A percentile compares a stretch with the other conserved stretches of the same genome.
Conservation (phyloP, 2,329 filamentous ascomycete genomes). For the Monilinia laxa region DNA sequence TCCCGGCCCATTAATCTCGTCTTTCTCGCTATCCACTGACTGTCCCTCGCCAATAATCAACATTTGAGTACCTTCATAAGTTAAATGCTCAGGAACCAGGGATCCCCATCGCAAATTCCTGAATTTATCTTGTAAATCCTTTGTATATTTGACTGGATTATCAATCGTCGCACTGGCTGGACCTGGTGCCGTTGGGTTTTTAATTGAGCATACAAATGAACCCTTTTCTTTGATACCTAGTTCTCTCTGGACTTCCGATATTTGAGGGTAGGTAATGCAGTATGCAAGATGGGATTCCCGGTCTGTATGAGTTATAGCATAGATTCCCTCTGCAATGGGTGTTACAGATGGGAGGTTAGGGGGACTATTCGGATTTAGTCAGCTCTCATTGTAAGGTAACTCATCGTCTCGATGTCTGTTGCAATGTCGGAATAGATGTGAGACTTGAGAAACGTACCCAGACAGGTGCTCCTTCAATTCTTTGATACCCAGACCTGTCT, state of each 20-base stretch:
- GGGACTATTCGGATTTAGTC: background rate
- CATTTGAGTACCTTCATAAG: slow-evolving; percentile 74
- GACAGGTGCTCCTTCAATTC: slow-evolving; percentile 70
- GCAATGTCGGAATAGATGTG: background rate
- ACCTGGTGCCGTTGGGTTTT: slow-evolving; percentile 71
- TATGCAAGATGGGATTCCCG: slow-evolving; percentile 77
- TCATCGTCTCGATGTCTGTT: background rate
- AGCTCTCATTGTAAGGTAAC: background rate
- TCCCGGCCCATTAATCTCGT: slow-evolving; percentile 58
- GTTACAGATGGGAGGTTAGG: slow-evolving; percentile 59
- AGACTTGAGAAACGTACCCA: slow-evolving; percentile 44
- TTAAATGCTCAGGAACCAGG: slow-evolving; percentile 68
- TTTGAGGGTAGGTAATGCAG: slow-evolving; percentile 70
- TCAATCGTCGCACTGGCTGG: slow-evolving; percentile 56
- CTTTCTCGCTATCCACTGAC: slow-evolving; percentile 55
- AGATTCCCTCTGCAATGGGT: slow-evolving; percentile 81
- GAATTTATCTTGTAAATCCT: slow-evolving; percentile 73
- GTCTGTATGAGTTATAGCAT: slow-evolving; percentile 72
- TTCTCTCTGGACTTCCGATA: slow-evolving; percentile 71
- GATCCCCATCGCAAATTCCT: slow-evolving; percentile 71
- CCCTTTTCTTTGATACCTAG: slow-evolving; percentile 70
- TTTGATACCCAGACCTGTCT: slow-evolving; percentile 62
- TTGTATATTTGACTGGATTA: slow-evolving; percentile 65
- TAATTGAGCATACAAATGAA: slow-evolving; percentile 75
- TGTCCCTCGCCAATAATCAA: slow-evolving; percentile 72